Percentiles rank a stretch among this genome's conserved stretches.
Conservation (phyloP, 2,329 filamentous ascomycete genomes). For the Pyrenophora graminea region DNA sequence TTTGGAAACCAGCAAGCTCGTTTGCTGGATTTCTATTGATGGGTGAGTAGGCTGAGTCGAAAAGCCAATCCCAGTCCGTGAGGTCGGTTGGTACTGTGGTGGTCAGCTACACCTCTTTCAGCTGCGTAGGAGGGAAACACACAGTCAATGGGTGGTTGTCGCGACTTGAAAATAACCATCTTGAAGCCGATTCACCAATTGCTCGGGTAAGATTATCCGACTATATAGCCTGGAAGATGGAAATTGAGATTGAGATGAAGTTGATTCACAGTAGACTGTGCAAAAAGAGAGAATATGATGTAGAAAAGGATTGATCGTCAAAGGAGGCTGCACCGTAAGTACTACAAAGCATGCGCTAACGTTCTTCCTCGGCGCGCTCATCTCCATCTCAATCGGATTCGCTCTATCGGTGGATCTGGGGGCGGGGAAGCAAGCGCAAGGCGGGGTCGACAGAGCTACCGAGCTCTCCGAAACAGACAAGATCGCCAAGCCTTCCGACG, state of each 20-base stretch:
- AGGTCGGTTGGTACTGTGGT: constrained; percentile 57
- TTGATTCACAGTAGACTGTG: background rate
- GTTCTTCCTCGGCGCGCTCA: constrained; percentile 21
- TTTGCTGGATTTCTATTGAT: constrained; percentile 46
- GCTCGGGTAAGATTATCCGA: background rate
- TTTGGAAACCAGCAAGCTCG: constrained; percentile 59
- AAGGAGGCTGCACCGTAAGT: background rate
- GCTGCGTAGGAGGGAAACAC: constrained; percentile 2
- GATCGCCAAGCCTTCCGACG: constrained; percentile 11
- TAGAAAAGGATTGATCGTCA: background rate
- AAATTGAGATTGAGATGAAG: too few relatives aligned
- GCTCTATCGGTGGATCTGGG: constrained; percentile 32
- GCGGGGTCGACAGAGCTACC: constrained; percentile 25
- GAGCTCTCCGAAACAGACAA: constrained; percentile 13
- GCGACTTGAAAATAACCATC: constrained; percentile 50
- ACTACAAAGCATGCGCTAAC: constrained; percentile 2
- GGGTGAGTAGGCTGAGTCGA: constrained; percentile 60
- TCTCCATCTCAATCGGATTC: constrained; percentile 26
- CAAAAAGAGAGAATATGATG: background rate
- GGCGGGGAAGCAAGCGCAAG: constrained; percentile 31
- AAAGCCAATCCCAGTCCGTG: constrained; percentile 66
- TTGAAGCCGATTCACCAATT: constrained; percentile 3
- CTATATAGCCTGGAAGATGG: too few relatives aligned
- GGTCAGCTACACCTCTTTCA: constrained; percentile 6
- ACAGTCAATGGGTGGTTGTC: constrained; percentile 51